Percentiles rank a stretch among this genome's conserved stretches.
Conservation (phyloP, 2,329 filamentous ascomycete species). For the Plectosphaerella plurivora region DNA sequence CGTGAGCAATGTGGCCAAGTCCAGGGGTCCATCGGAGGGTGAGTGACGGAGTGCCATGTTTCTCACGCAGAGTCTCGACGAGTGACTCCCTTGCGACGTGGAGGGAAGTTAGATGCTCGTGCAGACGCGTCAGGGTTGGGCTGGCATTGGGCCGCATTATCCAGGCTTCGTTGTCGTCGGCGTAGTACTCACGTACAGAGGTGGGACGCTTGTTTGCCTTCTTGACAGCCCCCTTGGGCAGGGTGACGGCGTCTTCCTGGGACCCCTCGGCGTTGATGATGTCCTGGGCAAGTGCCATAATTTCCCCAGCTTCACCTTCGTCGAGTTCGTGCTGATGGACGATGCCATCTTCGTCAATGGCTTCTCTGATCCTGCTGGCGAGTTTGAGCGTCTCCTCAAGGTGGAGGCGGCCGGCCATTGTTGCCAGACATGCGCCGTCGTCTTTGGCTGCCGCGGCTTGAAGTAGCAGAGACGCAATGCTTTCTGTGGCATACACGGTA, state of each 20-base stretch:
- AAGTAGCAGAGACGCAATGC: slow-evolving; percentile 50
- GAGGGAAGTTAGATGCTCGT: slow-evolving; percentile 60
- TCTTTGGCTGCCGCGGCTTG: slow-evolving; percentile 13
- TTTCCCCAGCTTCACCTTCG: slow-evolving; percentile 64
- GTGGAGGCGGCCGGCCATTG: slow-evolving; percentile 54
- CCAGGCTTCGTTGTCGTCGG: slow-evolving; percentile 57
- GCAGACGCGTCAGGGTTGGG: slow-evolving; percentile 58
- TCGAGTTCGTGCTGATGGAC: slow-evolving; percentile 73
- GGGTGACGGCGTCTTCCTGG: slow-evolving; percentile 45
- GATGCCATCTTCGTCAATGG: slow-evolving; percentile 93
- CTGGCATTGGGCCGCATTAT: slow-evolving; percentile 69
- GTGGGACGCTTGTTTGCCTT: slow-evolving; percentile 38
- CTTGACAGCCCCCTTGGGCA: slow-evolving; percentile 46
- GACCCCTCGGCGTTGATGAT: slow-evolving; percentile 64
- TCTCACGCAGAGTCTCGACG: slow-evolving; percentile 54
- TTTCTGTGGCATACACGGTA: slow-evolving; percentile 71
- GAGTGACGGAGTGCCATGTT: slow-evolving; percentile 60
- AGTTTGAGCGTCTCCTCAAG: slow-evolving; percentile 65
- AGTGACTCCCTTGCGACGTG: slow-evolving; percentile 56
- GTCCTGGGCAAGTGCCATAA: slow-evolving; percentile 69
- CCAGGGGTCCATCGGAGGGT: slow-evolving; percentile 82
- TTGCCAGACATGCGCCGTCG: slow-evolving; percentile 29
- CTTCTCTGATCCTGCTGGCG: slow-evolving; percentile 64
- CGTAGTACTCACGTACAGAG: slow-evolving; percentile 53
- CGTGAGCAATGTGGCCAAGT: slow-evolving; percentile 84